Percentiles rank a stretch among this genome's conserved stretches.
Conservation (phyloP, 805 yeast species). For the Myxozyma sirexii region DNA sequence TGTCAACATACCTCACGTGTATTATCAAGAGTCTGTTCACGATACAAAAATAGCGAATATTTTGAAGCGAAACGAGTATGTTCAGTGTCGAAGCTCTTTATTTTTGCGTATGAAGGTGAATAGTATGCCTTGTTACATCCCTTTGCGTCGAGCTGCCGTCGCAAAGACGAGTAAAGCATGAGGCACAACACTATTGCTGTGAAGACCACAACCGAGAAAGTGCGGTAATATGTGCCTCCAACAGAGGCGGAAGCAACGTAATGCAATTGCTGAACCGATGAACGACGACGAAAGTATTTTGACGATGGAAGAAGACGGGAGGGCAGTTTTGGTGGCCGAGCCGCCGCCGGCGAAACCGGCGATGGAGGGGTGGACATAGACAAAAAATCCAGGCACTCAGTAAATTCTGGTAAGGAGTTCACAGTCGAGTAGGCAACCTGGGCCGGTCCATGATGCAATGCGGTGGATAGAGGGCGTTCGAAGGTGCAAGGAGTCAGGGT, state of each 20-base stretch:
- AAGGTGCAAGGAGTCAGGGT: no score
- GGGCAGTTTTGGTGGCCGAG: constrained; percentile 8
- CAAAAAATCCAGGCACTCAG: neutral
- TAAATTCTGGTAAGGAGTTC: neutral
- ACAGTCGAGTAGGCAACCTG: neutral
- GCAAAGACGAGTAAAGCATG: constrained; percentile 21
- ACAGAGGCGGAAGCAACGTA: neutral
- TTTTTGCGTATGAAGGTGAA: constrained; percentile 81
- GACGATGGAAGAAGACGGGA: constrained; percentile 1
- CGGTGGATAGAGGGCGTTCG: neutral
- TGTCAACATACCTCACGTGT: constrained; percentile 20
- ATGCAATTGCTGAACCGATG: constrained; percentile 6
- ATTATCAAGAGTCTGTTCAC: constrained; percentile 64
- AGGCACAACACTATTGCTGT: constrained; percentile 11
- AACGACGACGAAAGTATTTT: constrained; percentile 4
- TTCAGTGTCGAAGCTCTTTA: constrained; percentile 67
- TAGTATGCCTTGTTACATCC: constrained; percentile 71
- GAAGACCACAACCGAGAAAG: constrained; percentile 17
- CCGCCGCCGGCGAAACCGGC: constrained; percentile 12
- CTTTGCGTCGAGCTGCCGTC: constrained; percentile 23
- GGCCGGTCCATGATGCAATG: neutral
- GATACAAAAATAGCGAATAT: constrained; percentile 77
- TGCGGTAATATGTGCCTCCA: constrained; percentile 8
- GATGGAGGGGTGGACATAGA: constrained; percentile 8
- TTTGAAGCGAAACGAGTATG: constrained; percentile 74